Conservation (phyloP, 225 moss, liverwort and hornwort genomes). For the Polytrichum commune region DNA sequence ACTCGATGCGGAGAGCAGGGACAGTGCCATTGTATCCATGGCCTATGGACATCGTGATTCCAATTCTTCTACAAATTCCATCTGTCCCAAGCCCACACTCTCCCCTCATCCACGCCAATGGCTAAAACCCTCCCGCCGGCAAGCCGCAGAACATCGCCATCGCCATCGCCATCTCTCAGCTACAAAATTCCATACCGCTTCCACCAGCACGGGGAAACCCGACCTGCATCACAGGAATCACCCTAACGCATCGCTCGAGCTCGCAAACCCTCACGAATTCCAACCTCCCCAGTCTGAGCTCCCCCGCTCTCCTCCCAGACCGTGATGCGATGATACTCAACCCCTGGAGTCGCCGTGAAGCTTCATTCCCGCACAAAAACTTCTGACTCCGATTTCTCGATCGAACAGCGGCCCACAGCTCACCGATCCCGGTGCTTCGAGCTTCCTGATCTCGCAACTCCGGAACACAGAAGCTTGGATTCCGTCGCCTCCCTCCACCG, state of each 20-base stretch:
- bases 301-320: background rate
- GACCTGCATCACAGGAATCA: background rate
- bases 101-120: background rate
- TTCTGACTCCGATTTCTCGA: no score
- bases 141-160: background rate
- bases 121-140: constrained; percentile 7
- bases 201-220: background rate
- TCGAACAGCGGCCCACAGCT: background rate
- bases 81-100: background rate
- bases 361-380: background rate
- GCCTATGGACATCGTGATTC: background rate
- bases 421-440: background rate
- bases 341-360: background rate
- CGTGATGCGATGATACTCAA: background rate
- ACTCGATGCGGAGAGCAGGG: background rate
- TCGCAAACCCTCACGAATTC: background rate
- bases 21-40: background rate
- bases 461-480: background rate
- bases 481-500: constrained; percentile 2
- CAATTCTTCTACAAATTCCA: background rate
- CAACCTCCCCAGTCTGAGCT: no score
- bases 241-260: background rate
- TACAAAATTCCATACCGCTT: background rate
- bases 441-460: background rate
- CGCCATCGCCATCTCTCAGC: background rate